phyloP scores from a whole-genome alignment of 2,329 filamentous ascomycete species.

The Fusarium liriodendri region DNA sequence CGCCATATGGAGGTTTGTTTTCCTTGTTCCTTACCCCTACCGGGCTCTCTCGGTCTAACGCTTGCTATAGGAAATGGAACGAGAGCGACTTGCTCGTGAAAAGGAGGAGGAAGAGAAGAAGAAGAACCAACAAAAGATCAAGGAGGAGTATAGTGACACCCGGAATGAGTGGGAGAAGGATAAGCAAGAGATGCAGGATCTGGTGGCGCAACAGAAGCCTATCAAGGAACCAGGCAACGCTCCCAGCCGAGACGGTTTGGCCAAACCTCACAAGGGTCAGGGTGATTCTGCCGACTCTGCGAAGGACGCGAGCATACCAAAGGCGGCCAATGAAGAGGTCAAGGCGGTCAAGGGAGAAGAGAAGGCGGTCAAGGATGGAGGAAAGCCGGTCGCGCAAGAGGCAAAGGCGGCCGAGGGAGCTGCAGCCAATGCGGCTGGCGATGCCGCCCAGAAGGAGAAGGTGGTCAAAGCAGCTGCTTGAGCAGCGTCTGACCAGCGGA shows the following conservation, averaged over 20 bases:
- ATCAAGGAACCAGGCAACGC: constrained; percentile 27
- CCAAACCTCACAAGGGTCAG: constrained; percentile 24
- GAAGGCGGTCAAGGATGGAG: constrained; percentile 6
- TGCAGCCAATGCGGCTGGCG: constrained; percentile 13
- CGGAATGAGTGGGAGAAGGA: constrained; percentile 90
- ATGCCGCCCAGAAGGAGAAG: constrained; percentile 20
- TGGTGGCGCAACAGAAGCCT: constrained; percentile 52
- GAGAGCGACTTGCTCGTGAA: constrained; percentile 83
- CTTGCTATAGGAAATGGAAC: constrained; percentile 83
- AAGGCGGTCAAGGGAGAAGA: constrained; percentile 17
- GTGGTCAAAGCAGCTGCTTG: constrained; percentile 26
- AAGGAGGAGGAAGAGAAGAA: constrained; percentile 76
- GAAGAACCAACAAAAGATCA: constrained; percentile 77
- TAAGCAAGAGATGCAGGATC: constrained; percentile 80
- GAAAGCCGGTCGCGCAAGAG: constrained; percentile 15
- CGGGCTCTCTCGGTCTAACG: constrained; percentile 16
- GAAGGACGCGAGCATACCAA: constrained; percentile 17
- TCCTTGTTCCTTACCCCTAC: neutral
- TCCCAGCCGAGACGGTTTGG: constrained; percentile 27
- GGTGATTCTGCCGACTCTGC: constrained; percentile 15
- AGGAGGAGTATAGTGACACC: constrained; percentile 82
- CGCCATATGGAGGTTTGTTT: constrained; percentile 86
- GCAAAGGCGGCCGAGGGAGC: constrained; percentile 19
- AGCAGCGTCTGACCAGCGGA: neutral
- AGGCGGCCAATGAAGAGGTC: constrained; percentile 1